Base-by-base conservation (phyloP, 345 rosid species). In the Rubroshorea leprosula region DNA sequence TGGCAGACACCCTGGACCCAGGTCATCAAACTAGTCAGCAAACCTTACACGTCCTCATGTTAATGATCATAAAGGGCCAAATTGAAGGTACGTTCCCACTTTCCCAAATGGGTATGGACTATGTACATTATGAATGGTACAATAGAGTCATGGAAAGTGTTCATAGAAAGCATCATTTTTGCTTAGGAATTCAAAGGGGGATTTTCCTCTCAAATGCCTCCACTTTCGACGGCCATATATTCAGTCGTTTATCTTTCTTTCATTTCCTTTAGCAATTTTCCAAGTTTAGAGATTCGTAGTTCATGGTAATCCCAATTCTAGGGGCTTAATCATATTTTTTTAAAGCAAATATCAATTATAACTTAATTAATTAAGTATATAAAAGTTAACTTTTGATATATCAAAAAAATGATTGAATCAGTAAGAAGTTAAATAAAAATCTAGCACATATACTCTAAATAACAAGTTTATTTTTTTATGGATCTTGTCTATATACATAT, bases 31-130 rank as follows among this genome's bases (percentile, higher is more conserved):
- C 20, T 72, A 45, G 41, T 44, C 39, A 67, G 31, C 51, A 62
- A 60, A 29, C 52, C 64, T 14, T 12, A 57, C 55, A 43, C 22
- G 41, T 59, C 52, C 50, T 56, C 49, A 25, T 63, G 26, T 51
- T 18, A 50, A 61, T 51, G 50, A 44, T 44, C 6, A 44, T 54
- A 26, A 70, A 46, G 35, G 45, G 23, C 58, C 71, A 47, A 69
- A 45, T 61, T 51, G 60, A 23, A 59, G 31, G 55, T n/a, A n/a
- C n/a, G 50, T 16, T 35, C 60, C 68, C 82, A 69, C 76, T 74
- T 82, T 74, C 89, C 92, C 11, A 73, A 82, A 72, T 65, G 65
- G 71, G 89, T 52, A 84, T 76, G 81, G 70, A 87, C 89, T 76
- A 78, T 60, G 85, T 72, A 23, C 46, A 62, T 22, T 39, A 51